Conservation (phyloP, 2,329 filamentous ascomycete genomes). For the Colletotrichum horii region DNA sequence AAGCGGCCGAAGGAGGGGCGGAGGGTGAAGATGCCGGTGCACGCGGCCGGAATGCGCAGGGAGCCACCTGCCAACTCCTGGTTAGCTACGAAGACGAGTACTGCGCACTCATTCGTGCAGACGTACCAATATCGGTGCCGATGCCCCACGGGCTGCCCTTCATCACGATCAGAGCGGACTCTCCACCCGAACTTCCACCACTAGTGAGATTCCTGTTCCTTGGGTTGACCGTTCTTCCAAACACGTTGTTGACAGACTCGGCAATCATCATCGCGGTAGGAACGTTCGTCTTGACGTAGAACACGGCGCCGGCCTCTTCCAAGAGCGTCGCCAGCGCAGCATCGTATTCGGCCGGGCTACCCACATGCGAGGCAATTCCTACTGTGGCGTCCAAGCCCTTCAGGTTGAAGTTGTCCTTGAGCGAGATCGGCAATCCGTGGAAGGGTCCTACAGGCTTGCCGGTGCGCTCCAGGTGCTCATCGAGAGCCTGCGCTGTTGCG, state of each 20-base stretch:
- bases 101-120: neutral
- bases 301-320: conserved; percentile 53
- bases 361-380: conserved; percentile 65
- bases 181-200: conserved; percentile 72
- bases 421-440: conserved; percentile 67
- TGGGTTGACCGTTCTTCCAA: conserved; percentile 68
- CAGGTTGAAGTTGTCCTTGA: conserved; percentile 76
- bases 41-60: conserved; percentile 58
- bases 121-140: conserved; percentile 63
- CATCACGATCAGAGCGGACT: conserved; percentile 66
- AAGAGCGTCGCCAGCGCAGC: conserved; percentile 47
- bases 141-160: conserved; percentile 64
- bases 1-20: conserved; percentile 64
- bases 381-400: conserved; percentile 64
- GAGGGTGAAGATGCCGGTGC: conserved; percentile 62
- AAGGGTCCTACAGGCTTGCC: conserved; percentile 63
- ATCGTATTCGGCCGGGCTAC: conserved; percentile 55
- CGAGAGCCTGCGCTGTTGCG: conserved; percentile 49
- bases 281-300: conserved; percentile 63
- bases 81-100: neutral
- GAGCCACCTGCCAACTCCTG: conserved; percentile 46
- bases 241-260: conserved; percentile 69
- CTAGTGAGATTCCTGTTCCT: conserved; percentile 62
- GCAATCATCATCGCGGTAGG: conserved; percentile 73
- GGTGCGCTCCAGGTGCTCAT: conserved; percentile 53